These are phyloP conservation scores for Ogataea paraovalis DNA, from an alignment of 805 yeast genomes.

Conservation along the genomic window DNA sequence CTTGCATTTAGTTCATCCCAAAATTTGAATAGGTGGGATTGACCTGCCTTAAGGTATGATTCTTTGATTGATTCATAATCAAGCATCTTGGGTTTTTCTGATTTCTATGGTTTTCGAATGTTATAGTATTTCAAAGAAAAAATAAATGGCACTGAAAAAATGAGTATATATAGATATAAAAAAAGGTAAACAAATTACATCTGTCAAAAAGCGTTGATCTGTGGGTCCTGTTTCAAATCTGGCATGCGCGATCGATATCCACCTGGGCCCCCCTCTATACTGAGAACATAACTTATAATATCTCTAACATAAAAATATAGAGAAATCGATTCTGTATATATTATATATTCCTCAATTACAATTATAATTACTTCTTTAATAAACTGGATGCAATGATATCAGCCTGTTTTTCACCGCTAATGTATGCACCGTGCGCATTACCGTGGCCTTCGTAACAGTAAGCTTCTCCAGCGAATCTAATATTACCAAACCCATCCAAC, in stretches of 20 bases:
- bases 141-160: too few species aligned
- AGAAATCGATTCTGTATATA: too few species aligned
- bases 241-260: too few species aligned
- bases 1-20: constrained; percentile 36
- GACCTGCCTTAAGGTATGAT: constrained; percentile 43
- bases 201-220: too few species aligned
- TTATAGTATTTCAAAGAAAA: too few species aligned
- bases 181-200: too few species aligned
- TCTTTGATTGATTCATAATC: constrained; percentile 9
- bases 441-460: constrained; percentile 48
- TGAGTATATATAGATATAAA: too few species aligned
- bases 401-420: constrained; percentile 48
- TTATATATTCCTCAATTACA: too few species aligned
- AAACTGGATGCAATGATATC: constrained; percentile 4
- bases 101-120: background rate
- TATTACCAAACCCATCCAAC: constrained; percentile 29
- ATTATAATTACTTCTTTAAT: background rate
- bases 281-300: too few species aligned
- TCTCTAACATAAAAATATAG: too few species aligned
- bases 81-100: background rate
- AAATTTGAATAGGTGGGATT: constrained; percentile 48
- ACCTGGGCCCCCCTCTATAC: too few species aligned
- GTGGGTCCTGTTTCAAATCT: too few species aligned
- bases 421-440: constrained; percentile 53
- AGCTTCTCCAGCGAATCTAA: constrained; percentile 56